Base-by-base conservation (phyloP, 2,329 filamentous ascomycete species). In the Colletotrichum ledebouriae region DNA sequence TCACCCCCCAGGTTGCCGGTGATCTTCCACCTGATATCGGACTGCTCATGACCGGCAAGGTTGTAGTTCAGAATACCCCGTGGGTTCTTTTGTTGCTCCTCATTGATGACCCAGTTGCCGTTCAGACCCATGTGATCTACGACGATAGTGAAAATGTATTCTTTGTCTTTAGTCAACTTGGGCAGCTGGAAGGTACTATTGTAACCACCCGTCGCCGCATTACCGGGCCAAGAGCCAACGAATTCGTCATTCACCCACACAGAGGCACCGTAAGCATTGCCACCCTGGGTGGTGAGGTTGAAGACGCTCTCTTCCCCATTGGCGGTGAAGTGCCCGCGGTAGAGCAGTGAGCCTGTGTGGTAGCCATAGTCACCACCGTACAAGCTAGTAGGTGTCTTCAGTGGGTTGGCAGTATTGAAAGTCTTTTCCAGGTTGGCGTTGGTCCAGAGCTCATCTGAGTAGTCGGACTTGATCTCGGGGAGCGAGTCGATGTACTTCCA, bases 311-410 rank as follows among this genome's bases (percentile, higher is more conserved):
- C 90, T 12, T 82, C 78, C 17, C 89, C 89, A 17, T 65, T 85
- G 6, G 89, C 86, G 3, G 78, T 83, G 75, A 94, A 93, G 68
- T 87, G 84, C 4, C 90, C 91, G 9, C 90, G 84, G 81, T 87
- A 93, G 53, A 93, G 73, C 0, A 92, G 81, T 4, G 84, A 85
- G 20, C 91, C 90, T 0, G 87, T 85, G 75, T 91, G 84, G 79
- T 87, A 93, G 25, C 91, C 90, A 74, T 93, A 93, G 77, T 93
- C 91, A 52, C 85, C 86, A 1, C 84, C 83, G 74, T 90, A 92
- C 0, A 93, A 83, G 2, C 85, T 87, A 0, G 84, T 86, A 0
- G 90, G 89, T 0, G 90, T 93, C 5, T 87, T 78, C 3, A 83
- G 76, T 10, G 79, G 74, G 46, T 67, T 58, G 6, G 60, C 66